Conservation (phyloP, 2,329 filamentous ascomycete species). For the Akanthomyces uredinophilus region DNA sequence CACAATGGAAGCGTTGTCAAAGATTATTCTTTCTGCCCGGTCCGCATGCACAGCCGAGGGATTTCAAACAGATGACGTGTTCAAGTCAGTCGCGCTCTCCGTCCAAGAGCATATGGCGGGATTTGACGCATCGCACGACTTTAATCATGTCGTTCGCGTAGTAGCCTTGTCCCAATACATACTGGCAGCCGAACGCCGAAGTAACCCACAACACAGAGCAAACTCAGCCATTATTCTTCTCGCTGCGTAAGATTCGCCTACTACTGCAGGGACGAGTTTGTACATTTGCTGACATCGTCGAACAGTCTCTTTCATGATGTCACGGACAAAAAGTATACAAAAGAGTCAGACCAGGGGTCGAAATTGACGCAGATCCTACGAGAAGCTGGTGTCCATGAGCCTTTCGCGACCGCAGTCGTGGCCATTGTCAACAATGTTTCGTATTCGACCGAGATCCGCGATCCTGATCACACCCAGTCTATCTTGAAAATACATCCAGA, state of each 20-base stretch:
- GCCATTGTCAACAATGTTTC: slow-evolving; percentile 70
- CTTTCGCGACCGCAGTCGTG: slow-evolving; percentile 63
- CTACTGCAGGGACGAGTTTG: neutral
- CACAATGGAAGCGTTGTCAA: neutral
- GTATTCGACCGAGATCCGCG: slow-evolving; percentile 66
- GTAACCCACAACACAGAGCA: slow-evolving; percentile 13
- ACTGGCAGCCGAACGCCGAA: slow-evolving; percentile 42
- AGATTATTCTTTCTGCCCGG: neutral
- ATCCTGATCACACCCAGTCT: slow-evolving; percentile 52
- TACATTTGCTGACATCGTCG: slow-evolving; percentile 35
- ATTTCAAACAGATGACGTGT: neutral
- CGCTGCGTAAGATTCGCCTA: neutral
- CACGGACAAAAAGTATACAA: slow-evolving; percentile 81
- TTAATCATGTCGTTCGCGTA: slow-evolving; percentile 76
- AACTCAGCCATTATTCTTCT: neutral
- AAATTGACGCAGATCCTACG: slow-evolving; percentile 54
- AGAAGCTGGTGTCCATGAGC: slow-evolving; percentile 48
- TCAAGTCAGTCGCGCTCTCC: neutral
- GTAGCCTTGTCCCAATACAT: slow-evolving; percentile 64
- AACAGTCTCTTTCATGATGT: slow-evolving; percentile 78
- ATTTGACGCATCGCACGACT: slow-evolving; percentile 86
- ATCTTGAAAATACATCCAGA: slow-evolving; percentile 59
- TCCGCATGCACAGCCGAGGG: no score
- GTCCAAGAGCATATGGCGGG: slow-evolving; percentile 61
- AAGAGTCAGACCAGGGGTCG: slow-evolving; percentile 49